A percentile compares a stretch with the other conserved stretches of the same genome.
Conservation (phyloP, 2,329 filamentous ascomycete genomes). For the Fusarium sp. region DNA sequence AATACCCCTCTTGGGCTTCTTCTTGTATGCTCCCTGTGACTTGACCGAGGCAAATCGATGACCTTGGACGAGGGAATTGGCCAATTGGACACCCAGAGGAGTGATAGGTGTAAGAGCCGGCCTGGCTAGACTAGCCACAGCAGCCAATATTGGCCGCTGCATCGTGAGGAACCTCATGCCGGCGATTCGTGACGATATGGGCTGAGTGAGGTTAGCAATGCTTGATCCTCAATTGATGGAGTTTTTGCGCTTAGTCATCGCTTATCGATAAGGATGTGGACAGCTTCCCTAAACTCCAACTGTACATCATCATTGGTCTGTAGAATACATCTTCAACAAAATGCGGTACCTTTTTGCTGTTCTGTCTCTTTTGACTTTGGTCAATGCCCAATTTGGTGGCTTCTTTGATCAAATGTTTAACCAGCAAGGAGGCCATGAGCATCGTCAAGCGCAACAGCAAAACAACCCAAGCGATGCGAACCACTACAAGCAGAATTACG, state of each 20-base stretch:
- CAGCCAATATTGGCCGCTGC: constrained; percentile 60
- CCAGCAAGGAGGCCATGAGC: constrained; percentile 58
- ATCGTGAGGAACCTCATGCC: constrained; percentile 61
- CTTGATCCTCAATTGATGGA: constrained; percentile 37
- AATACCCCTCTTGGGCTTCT: constrained; percentile 68
- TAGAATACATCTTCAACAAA: constrained; percentile 15
- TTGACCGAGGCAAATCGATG: constrained; percentile 70
- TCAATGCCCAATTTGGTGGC: constrained; percentile 81
- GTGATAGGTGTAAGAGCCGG: constrained; percentile 38
- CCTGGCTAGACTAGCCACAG: constrained; percentile 49
- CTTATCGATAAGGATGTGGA: constrained; percentile 49
- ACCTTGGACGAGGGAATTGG: constrained; percentile 60
- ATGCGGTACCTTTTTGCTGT: constrained; percentile 57
- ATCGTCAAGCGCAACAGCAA: constrained; percentile 73
- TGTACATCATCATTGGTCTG: background rate
- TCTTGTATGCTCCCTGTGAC: constrained; percentile 75
- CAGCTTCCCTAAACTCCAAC: constrained; percentile 35
- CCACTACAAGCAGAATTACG: constrained; percentile 80
- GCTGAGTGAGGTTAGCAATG: constrained; percentile 45
- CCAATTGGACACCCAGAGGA: constrained; percentile 47
- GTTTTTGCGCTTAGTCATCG: constrained; percentile 48
- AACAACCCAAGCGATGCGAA: constrained; percentile 87
- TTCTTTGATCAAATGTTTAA: constrained; percentile 99
- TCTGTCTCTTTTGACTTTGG: constrained; percentile 70
- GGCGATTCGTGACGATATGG: constrained; percentile 50